Evolutionary conservation across 257 asterid species (phyloP).

Genomic region (Galeopsis tetrahit): DNA sequence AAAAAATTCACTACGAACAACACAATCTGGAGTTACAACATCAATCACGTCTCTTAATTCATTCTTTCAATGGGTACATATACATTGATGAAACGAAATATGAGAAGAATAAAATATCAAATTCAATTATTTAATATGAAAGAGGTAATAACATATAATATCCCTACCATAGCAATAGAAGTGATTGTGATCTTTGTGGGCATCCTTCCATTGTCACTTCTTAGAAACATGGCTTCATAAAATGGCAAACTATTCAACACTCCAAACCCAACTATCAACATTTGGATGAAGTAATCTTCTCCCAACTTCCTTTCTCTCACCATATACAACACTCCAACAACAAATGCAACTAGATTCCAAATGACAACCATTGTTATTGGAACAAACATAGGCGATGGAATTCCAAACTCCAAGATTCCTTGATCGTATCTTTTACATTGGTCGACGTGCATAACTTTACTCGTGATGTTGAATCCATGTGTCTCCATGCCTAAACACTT

Average conservation of each 20-base stretch:
- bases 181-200: slow-evolving; percentile 46
- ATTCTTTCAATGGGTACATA: no score
- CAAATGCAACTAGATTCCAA: slow-evolving; percentile 40
- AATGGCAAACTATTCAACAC: slow-evolving; percentile 59
- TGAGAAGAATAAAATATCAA: not conserved
- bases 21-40: no score
- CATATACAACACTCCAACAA: slow-evolving; percentile 25
- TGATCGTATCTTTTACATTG: slow-evolving; percentile 46
- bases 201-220: slow-evolving; percentile 66
- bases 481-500: slow-evolving; percentile 46
- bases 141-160: slow-evolving; percentile 26
- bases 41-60: no score
- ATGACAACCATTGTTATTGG: slow-evolving; percentile 38
- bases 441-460: slow-evolving; percentile 49
- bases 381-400: slow-evolving; percentile 48
- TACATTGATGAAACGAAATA: not conserved
- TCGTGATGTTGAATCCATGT: slow-evolving; percentile 51
- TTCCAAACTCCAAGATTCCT: slow-evolving; percentile 50
- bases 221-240: slow-evolving; percentile 59
- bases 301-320: slow-evolving; percentile 28
- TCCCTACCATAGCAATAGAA: slow-evolving; percentile 40
- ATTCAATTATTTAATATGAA: not conserved
- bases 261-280: slow-evolving; percentile 60
- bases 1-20: no score
- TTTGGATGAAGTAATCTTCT: slow-evolving; percentile 41